Conservation (phyloP, 257 asterid species). For the Lycium barbarum region DNA sequence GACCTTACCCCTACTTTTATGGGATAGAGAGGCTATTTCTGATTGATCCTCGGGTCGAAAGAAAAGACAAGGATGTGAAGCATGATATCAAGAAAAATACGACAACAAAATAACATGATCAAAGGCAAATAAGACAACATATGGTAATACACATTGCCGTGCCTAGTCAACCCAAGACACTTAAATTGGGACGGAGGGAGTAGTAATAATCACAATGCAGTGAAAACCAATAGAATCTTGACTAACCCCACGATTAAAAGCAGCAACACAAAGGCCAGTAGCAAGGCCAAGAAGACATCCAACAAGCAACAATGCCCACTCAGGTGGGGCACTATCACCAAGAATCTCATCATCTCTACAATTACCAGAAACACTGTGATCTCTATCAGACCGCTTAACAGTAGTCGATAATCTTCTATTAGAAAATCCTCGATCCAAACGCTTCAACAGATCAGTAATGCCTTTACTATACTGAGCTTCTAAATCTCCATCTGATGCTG, state of each 20-base stretch:
- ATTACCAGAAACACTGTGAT: slow-evolving; percentile 40
- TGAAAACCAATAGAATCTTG: background rate
- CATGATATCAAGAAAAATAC: too few species aligned
- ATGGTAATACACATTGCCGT: too few species aligned
- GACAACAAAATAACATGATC: too few species aligned
- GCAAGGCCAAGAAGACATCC: slow-evolving; percentile 98
- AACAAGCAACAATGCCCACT: slow-evolving; percentile 92
- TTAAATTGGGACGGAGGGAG: background rate
- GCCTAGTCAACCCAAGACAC: too few species aligned
- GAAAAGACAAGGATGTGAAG: too few species aligned
- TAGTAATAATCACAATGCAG: background rate
- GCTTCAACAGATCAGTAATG: slow-evolving; percentile 49
- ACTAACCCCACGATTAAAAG: slow-evolving; percentile 95
- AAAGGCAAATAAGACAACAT: too few species aligned
- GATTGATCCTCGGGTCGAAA: too few species aligned
- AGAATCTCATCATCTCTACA: slow-evolving; percentile 50
- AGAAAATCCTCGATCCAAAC: slow-evolving; percentile 51
- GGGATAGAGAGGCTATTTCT: too few species aligned
- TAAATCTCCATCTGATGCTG: slow-evolving; percentile 69
- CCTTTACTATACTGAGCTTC: slow-evolving; percentile 54
- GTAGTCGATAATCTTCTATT: slow-evolving; percentile 34
- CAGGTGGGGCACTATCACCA: slow-evolving; percentile 92
- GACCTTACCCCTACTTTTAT: too few species aligned
- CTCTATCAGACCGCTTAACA: slow-evolving; percentile 32
- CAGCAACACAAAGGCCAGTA: slow-evolving; percentile 90